Evolutionary conservation across 2,329 filamentous ascomycete species (phyloP).

Genomic region (Neopestalotiopsis rosae): DNA sequence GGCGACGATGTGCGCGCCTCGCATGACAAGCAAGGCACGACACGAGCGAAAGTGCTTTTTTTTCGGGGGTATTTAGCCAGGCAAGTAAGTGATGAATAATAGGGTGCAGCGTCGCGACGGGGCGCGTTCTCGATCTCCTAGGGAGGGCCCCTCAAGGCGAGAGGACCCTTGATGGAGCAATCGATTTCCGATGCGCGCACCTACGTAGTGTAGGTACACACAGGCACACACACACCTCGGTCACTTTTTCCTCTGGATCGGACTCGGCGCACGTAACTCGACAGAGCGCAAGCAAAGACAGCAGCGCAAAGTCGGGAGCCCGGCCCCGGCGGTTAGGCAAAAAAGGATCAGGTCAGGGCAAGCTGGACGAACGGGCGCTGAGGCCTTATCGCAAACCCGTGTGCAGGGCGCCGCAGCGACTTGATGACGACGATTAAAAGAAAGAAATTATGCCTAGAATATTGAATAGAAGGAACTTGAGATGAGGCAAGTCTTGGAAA

Average conservation of each 20-base stretch:
- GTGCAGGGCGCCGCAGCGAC: slow-evolving; percentile 3
- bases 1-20: slow-evolving; percentile 34
- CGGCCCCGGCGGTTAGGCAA: not conserved
- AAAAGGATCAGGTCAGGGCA: not conserved
- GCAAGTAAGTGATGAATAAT: not conserved
- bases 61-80: not conserved
- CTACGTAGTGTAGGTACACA: not conserved
- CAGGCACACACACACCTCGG: not conserved
- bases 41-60: not conserved
- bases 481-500: slow-evolving; percentile 17
- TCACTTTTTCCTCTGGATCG: not conserved
- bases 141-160: not conserved
- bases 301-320: not conserved
- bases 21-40: slow-evolving; percentile 34
- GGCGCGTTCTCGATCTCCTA: not conserved
- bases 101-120: slow-evolving; percentile 1
- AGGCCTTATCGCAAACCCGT: not conserved
- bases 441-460: not conserved
- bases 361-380: not conserved
- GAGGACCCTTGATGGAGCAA: not conserved
- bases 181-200: not conserved
- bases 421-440: slow-evolving; percentile 1
- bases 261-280: not conserved
- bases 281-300: not conserved
- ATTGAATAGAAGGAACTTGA: not conserved